These are phyloP conservation scores for Colletotrichum filicis DNA, from an alignment of 2,329 filamentous ascomycete genomes.

Conservation along the genomic window DNA sequence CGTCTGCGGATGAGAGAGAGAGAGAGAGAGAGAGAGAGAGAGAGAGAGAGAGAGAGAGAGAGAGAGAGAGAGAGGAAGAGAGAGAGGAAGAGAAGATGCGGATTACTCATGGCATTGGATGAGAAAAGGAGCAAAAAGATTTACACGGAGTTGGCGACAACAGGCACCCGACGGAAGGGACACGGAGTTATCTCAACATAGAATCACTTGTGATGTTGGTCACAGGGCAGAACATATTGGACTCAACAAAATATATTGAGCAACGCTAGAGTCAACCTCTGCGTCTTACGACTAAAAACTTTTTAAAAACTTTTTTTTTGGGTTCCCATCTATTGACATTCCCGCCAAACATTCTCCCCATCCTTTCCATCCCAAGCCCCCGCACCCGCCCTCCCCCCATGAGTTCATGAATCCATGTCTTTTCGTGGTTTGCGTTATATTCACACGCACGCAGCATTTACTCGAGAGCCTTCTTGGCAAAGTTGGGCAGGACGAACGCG, in stretches of 20 bases:
- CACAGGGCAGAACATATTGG: neutral
- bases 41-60: too few species aligned
- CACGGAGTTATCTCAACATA: neutral
- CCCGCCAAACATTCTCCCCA: neutral
- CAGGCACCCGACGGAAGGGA: neutral
- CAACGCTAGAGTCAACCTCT: slow-evolving; percentile 17
- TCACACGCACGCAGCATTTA: slow-evolving; percentile 43
- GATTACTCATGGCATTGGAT: neutral
- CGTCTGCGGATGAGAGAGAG: too few species aligned
- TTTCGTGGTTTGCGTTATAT: neutral
- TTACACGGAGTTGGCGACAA: neutral
- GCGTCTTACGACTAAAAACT: slow-evolving; percentile 13
- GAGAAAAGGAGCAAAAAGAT: neutral
- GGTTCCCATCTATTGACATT: neutral
- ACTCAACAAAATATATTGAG: slow-evolving; percentile 28
- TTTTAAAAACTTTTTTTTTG: neutral
- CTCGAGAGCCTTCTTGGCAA: slow-evolving; percentile 82
- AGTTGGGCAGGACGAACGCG: slow-evolving; percentile 91
- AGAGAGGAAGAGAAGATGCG: too few species aligned
- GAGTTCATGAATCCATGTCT: neutral
- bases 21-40: too few species aligned
- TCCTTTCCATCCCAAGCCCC: neutral
- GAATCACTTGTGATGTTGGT: neutral
- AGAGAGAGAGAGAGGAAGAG: too few species aligned
- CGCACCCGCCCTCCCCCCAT: neutral